phyloP scores from a whole-genome alignment of 2,329 filamentous ascomycete species.

The Colletotrichum agaves region DNA sequence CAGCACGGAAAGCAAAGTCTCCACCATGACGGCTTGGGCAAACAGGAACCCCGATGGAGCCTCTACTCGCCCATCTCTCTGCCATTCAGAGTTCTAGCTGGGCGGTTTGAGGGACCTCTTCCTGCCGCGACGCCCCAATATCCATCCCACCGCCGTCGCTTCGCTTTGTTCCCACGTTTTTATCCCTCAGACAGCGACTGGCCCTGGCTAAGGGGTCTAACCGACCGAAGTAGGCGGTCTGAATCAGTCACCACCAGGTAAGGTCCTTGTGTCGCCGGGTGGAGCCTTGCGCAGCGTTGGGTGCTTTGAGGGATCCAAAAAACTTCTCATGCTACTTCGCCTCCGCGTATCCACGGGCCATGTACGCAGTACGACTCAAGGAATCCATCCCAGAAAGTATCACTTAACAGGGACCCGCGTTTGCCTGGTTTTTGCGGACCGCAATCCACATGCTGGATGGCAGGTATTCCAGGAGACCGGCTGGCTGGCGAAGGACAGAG shows the following conservation, averaged over 20 bases:
- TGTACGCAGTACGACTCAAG: slow-evolving; percentile 38
- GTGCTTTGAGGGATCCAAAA: slow-evolving; percentile 29
- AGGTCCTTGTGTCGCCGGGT: slow-evolving; percentile 26
- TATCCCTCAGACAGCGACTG: not conserved
- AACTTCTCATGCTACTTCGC: slow-evolving; percentile 36
- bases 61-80: not conserved
- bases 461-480: slow-evolving; percentile 9
- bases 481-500: slow-evolving; percentile 4
- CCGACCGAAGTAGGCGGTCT: slow-evolving; percentile 11
- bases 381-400: slow-evolving; percentile 33
- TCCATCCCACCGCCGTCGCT: slow-evolving; percentile 13
- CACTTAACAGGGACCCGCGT: slow-evolving; percentile 31
- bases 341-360: slow-evolving; percentile 37
- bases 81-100: not conserved
- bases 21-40: slow-evolving; percentile 31
- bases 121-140: not conserved
- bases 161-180: slow-evolving; percentile 9
- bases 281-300: slow-evolving; percentile 13
- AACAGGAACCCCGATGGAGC: slow-evolving; percentile 16
- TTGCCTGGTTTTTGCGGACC: slow-evolving; percentile 39
- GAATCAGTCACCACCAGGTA: slow-evolving; percentile 24
- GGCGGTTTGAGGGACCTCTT: slow-evolving; percentile 9
- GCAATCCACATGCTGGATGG: slow-evolving; percentile 5
- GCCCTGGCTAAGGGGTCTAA: not conserved
- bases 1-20: slow-evolving; percentile 4